Conservation (phyloP, 163 green algal species). For the Chlorella variabilis region DNA sequence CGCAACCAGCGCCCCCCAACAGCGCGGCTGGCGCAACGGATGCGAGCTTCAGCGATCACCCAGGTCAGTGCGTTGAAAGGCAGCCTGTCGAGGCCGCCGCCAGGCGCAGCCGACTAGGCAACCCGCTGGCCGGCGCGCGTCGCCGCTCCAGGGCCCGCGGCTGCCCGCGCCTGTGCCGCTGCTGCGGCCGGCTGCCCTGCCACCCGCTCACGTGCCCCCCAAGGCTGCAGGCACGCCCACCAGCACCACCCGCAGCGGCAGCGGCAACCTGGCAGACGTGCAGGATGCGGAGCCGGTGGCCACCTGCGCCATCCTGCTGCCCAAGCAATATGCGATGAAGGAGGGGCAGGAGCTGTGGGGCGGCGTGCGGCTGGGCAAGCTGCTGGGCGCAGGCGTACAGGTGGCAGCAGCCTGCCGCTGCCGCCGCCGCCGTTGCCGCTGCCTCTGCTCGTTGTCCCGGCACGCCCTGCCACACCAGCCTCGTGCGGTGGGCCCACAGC, state of each 20-base stretch:
- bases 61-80: no score
- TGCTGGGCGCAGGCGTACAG: slow-evolving; percentile 47
- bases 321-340: not conserved
- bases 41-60: no score
- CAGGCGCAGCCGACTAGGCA: no score
- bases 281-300: not conserved
- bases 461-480: no score
- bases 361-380: slow-evolving; percentile 26
- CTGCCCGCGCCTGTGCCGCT: no score
- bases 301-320: slow-evolving; percentile 39
- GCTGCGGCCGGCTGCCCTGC: no score
- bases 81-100: no score
- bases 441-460: not conserved
- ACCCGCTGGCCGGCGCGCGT: no score
- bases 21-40: no score
- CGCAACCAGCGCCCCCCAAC: no score
- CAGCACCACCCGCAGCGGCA: not conserved
- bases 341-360: slow-evolving; percentile 34
- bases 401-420: not conserved
- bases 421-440: not conserved
- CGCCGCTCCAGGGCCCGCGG: no score
- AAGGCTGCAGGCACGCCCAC: not conserved
- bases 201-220: no score
- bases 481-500: not conserved
- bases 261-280: not conserved